Evolutionary conservation across 306 rosid species (phyloP).

Genomic region (Sicyos edulis): DNA sequence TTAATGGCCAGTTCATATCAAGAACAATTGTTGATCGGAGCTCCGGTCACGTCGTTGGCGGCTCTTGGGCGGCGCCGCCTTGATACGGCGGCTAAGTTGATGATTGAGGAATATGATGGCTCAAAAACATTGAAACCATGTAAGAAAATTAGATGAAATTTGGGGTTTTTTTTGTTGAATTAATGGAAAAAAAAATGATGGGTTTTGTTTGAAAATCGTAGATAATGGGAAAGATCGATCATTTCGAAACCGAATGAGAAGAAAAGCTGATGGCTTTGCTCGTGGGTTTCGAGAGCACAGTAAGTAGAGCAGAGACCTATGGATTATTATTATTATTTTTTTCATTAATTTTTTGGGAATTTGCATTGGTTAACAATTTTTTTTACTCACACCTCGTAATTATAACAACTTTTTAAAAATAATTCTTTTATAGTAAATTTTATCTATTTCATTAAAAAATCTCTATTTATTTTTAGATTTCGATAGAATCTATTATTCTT

Average conservation of each 20-base stretch:
- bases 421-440: too few species aligned
- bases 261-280: background rate
- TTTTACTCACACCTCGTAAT: too few species aligned
- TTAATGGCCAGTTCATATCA: background rate
- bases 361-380: too few species aligned
- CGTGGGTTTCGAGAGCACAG: slow-evolving; percentile 12
- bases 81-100: background rate
- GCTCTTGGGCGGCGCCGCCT: background rate
- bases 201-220: slow-evolving; percentile 3
- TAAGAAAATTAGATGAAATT: background rate
- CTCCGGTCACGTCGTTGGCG: background rate
- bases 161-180: too few species aligned
- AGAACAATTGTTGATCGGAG: background rate
- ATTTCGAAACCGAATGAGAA: background rate
- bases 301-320: background rate
- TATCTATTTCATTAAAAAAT: too few species aligned
- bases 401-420: too few species aligned
- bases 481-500: too few species aligned
- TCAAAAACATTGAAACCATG: background rate
- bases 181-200: background rate
- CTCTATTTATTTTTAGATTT: too few species aligned
- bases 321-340: background rate
- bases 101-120: background rate
- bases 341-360: too few species aligned
- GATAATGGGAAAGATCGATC: slow-evolving; percentile 10